Base-by-base conservation (phyloP, 2,329 filamentous ascomycete species). In the Alternaria sp. region DNA sequence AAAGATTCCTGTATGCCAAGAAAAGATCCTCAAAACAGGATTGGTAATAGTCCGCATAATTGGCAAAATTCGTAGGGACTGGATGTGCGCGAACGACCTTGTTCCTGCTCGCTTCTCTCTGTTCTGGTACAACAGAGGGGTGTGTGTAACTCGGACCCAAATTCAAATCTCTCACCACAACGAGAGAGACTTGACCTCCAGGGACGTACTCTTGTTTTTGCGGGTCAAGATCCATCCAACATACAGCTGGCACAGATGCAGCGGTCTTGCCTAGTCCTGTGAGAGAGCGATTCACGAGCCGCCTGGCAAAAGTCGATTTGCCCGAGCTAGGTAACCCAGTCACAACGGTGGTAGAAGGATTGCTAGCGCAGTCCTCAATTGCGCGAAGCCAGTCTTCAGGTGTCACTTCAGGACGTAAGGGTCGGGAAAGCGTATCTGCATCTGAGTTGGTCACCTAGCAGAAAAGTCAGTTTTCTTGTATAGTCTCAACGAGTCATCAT, bases 151-250 rank as follows among this genome's bases (percentile, higher is more conserved):
- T 83, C 1, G 90, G 86, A 0, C 87, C 85, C 5, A 94, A 80
- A 52, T 92, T 88, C 0, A 89, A 86, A 30, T 83, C 78, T 1
- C 80, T 82, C 11, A 93, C 78, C 28, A 86, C 82, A 14, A 89
- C 81, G 4, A 94, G 85, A 2, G 91, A 91, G 20, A 94, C 72
- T 14, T 90, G 88, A 0, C 92, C 91, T 0, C 89, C 86, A 1
- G 89, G 84, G 0, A 86, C 86, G 73, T 90, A 93, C 72, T 94
- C 92, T 3, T 92, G 90, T 70, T 93, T 91, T 0, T 89, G 90
- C 1, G 91, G 90, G 72, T 95, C 92, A 10, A 94, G 82, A 68
- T 95, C 92, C 7, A 95, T 83, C n/a, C 90, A 81, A 56, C 83
- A 84, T 27, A 90, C 81, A 51, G 78, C 80, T 34, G 73, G 64